These are phyloP conservation scores for Chlorociboria aeruginascens DNA, from an alignment of 495 filamentous ascomycete genomes.

Conservation along the genomic window DNA sequence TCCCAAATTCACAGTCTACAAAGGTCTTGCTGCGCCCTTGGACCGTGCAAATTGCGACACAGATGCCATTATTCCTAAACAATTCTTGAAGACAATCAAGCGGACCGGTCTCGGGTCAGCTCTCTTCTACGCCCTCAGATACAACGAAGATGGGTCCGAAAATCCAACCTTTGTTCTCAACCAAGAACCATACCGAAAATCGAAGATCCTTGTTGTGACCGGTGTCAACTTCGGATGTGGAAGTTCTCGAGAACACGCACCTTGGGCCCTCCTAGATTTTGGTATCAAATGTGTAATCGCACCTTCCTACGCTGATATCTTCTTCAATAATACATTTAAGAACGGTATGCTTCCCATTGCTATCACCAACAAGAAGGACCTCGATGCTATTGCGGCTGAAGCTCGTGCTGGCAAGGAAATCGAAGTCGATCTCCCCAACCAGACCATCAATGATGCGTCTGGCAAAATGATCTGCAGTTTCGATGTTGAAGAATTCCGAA, in stretches of 20 bases:
- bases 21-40: conserved; percentile 81
- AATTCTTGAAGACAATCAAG: conserved; percentile 99
- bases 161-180: conserved; percentile 83
- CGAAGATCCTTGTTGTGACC: conserved; percentile 90
- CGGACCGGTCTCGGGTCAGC: conserved; percentile 83
- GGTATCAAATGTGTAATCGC: conserved; percentile 92
- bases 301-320: conserved; percentile 90
- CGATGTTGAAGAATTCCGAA: conserved; percentile 82
- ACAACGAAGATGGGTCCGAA: conserved; percentile 55
- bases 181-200: conserved; percentile 67
- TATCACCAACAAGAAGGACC: conserved; percentile 52
- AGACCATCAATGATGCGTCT: conserved; percentile 63
- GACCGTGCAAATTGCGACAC: conserved; percentile 89
- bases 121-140: conserved; percentile 77
- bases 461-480: conserved; percentile 66
- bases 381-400: conserved; percentile 65
- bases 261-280: conserved; percentile 94
- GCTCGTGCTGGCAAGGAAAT: conserved; percentile 75
- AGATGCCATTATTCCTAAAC: conserved; percentile 97
- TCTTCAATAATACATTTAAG: conserved; percentile 99
- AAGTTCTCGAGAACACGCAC: conserved; percentile 86
- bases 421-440: conserved; percentile 82
- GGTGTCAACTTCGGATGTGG: conserved; percentile 95
- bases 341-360: conserved; percentile 94
- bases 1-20: conserved; percentile 68